Conservation (phyloP, 176 grass and related monocot genomes). For the Stipa capillata region DNA sequence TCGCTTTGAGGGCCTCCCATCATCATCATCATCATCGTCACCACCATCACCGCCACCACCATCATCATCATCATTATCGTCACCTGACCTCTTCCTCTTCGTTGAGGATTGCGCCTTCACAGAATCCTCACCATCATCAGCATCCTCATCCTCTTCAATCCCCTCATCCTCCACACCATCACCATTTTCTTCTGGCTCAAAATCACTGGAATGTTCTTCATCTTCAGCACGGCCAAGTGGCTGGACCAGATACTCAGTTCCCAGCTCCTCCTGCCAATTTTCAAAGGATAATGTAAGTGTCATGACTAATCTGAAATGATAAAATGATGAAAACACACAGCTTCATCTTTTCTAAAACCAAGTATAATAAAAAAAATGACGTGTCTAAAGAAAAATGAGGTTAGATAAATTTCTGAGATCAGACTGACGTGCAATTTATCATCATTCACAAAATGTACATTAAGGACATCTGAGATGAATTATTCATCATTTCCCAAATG, state of each 20-base stretch:
- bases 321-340: neutral
- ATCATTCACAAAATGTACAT: neutral
- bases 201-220: conserved; percentile 39
- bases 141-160: conserved; percentile 22
- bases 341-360: neutral
- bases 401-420: neutral
- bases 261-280: conserved; percentile 26
- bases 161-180: conserved; percentile 35
- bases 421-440: conserved; percentile 66
- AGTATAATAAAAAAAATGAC: too few species aligned
- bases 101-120: conserved; percentile 32
- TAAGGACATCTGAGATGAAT: neutral
- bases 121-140: conserved; percentile 12
- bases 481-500: conserved; percentile 15
- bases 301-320: neutral
- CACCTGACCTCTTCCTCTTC: conserved; percentile 45
- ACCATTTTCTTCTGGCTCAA: conserved; percentile 44
- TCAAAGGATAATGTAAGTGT: neutral
- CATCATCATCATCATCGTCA: neutral
- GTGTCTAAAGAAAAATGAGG: neutral
- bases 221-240: conserved; percentile 39
- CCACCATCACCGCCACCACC: neutral
- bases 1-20: conserved; percentile 32
- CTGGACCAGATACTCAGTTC: conserved; percentile 40
- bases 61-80: neutral